phyloP scores from a whole-genome alignment of 2,329 filamentous ascomycete species.

The Coccinonectria pachysandricola region DNA sequence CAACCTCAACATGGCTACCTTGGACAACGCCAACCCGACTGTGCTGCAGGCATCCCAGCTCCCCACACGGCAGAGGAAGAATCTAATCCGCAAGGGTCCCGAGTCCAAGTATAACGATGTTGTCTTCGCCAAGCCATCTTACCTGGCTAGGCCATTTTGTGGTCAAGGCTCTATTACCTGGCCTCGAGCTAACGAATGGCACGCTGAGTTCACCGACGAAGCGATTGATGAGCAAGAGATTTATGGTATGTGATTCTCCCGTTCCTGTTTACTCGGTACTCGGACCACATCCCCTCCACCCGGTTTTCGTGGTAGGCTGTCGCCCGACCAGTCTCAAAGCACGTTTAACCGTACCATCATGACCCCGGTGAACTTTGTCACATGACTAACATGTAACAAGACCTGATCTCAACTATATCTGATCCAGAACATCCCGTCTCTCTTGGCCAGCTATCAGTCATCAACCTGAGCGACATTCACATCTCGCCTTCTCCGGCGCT shows the following conservation, averaged over 20 bases:
- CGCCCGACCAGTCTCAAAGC: conserved; percentile 1
- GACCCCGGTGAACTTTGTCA: conserved; percentile 8
- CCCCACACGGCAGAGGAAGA: conserved; percentile 58
- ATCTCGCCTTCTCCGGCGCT: conserved; percentile 42
- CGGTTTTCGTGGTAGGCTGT: conserved; percentile 1
- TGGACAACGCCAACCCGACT: conserved; percentile 82
- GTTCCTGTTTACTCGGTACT: neutral
- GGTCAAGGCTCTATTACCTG: conserved; percentile 25
- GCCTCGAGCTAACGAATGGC: conserved; percentile 27
- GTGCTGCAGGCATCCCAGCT: conserved; percentile 83
- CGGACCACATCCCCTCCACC: neutral
- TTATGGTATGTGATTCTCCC: conserved; percentile 77
- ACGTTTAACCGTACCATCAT: neutral
- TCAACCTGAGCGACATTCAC: conserved; percentile 88
- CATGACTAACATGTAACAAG: conserved; percentile 32
- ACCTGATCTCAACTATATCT: conserved; percentile 88
- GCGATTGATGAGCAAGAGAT: conserved; percentile 96
- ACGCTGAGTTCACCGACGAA: conserved; percentile 57
- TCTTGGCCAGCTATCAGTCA: conserved; percentile 83
- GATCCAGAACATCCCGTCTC: conserved; percentile 96
- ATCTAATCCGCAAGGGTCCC: conserved; percentile 34
- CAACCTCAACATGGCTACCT: conserved; percentile 17
- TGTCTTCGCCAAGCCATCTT: conserved; percentile 35
- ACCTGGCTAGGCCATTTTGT: conserved; percentile 31
- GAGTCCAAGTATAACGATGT: conserved; percentile 38